Conservation (phyloP, 768 basidiomycete species). For the Lyophyllum semitale region DNA sequence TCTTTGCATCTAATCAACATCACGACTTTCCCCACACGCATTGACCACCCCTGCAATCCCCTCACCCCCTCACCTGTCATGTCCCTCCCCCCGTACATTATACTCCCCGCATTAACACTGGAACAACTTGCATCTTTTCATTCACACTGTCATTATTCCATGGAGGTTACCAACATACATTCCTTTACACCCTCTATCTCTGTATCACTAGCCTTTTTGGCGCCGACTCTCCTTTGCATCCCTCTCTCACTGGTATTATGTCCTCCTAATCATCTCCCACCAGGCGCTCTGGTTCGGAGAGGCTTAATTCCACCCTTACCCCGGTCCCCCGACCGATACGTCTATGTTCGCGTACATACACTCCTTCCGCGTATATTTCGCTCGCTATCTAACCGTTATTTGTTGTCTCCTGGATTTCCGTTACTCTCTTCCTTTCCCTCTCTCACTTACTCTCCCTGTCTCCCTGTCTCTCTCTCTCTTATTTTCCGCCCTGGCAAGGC, state of each 20-base stretch:
- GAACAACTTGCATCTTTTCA: conserved; percentile 5
- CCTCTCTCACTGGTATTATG: conserved; percentile 1
- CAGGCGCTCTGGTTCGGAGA: conserved; percentile 9
- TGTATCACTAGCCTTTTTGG: conserved; percentile 6
- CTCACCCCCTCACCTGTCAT: conserved; percentile 5
- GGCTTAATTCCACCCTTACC: conserved; percentile 8
- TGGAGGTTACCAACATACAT: conserved; percentile 1
- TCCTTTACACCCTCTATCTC: conserved; percentile 7
- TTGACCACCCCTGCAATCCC: conserved; percentile 11
- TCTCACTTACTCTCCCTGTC: conserved; percentile 6
- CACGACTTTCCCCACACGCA: conserved; percentile 1
- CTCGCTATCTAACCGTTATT: conserved; percentile 35
- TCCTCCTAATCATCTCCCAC: conserved; percentile 4
- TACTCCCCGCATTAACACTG: conserved; percentile 12
- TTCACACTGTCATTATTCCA: conserved; percentile 15
- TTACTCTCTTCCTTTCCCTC: conserved; percentile 19
- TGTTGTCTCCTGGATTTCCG: conserved; percentile 24
- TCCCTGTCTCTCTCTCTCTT: conserved; percentile 17
- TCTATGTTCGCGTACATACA: conserved; percentile 9
- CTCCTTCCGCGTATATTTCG: conserved; percentile 17
- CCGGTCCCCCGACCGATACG: neutral
- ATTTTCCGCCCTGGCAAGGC: conserved; percentile 33
- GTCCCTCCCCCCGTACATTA: neutral
- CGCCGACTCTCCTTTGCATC: conserved; percentile 12
- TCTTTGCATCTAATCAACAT: conserved; percentile 10